Evolutionary conservation across 106 monocot genomes (phyloP).

Genomic region (Xerophyta viscosa): DNA sequence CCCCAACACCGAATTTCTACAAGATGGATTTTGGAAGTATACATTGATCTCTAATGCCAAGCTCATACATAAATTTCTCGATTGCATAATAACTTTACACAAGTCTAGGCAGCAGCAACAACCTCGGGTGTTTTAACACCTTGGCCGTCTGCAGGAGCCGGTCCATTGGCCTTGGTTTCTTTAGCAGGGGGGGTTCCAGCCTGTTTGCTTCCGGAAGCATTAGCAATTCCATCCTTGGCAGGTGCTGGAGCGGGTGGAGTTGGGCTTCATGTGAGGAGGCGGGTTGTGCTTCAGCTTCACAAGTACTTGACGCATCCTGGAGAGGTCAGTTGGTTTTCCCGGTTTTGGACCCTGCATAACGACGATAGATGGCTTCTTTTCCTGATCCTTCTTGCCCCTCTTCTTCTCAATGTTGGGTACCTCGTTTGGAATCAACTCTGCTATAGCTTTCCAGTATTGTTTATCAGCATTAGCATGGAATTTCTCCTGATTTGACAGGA

Average conservation of each 20-base stretch:
- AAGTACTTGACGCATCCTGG: constrained; percentile 68
- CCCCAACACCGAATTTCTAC: too few relatives aligned
- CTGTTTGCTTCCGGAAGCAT: constrained; percentile 2
- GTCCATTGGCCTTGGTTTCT: constrained; percentile 4
- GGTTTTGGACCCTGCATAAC: constrained; percentile 72
- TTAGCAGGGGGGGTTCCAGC: not conserved
- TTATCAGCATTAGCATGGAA: constrained; percentile 61
- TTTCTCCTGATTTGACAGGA: constrained; percentile 55
- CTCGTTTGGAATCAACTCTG: constrained; percentile 68
- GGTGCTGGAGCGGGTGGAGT: constrained; percentile 25
- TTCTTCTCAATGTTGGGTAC: constrained; percentile 56
- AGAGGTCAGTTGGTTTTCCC: constrained; percentile 73
- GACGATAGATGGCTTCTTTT: constrained; percentile 52
- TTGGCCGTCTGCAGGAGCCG: constrained; percentile 1
- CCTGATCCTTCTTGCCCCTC: constrained; percentile 54
- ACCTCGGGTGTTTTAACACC: constrained; percentile 1
- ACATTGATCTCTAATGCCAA: too few relatives aligned
- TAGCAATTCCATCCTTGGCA: constrained; percentile 15
- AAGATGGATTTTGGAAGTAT: too few relatives aligned
- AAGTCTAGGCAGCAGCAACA: not conserved
- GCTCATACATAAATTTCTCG: too few relatives aligned
- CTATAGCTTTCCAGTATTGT: constrained; percentile 72
- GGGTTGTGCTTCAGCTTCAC: constrained; percentile 57
- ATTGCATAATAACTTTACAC: too few relatives aligned
- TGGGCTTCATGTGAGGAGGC: constrained; percentile 57